Evolutionary conservation across 257 asterid species (phyloP), one percentile per base, ranked within the genome.

Genomic region (Schizonepeta tenuifolia): DNA sequence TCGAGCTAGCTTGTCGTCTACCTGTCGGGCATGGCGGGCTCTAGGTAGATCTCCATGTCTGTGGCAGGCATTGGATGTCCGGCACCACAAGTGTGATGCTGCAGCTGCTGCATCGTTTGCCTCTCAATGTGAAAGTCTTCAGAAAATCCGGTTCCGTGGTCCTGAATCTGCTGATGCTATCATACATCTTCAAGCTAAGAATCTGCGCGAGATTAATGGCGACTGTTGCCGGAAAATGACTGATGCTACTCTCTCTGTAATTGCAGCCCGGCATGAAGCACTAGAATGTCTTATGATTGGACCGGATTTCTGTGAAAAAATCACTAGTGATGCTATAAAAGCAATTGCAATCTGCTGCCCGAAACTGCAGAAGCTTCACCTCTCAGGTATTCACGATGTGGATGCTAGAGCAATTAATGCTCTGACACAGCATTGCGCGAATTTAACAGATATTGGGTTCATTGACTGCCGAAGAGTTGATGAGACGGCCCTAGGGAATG

Each of bases 271-370:
- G 36, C 96, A 89, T 35, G 91, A 87, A 78, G 77, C 78, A 56
- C 86, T 91, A 15, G 87, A 91, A 83, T 82, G 87, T 84, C 87
- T 91, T 78, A 88, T 84, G 74, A 81, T 91, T 38, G 97, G 97
- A 40, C 94, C 94, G 6, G 96, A 88, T 78, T 91, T 85, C 81
- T 91, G 95, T 59, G 95, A 87, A 69, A 86, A 83, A 78, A 86
- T 91, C 54, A 87, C 80, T 77, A 86, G 94, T 70, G 96, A 86
- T 74, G 96, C 95, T 65, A 62, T 91, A 67, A 87, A 80, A 76
- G 89, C 89, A 8, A 64, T 88, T 67, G 92, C 95, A 18, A 43
- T 87, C 64, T 91, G 97, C 71, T 89, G 97, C 69, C 84, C 80
- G 5, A 75, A 67, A 12, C 91, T 91, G 55, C 76, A 41, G 77